Evolutionary conservation across 106 monocot genomes (phyloP).

Genomic region (Apostasia shenzhenica): DNA sequence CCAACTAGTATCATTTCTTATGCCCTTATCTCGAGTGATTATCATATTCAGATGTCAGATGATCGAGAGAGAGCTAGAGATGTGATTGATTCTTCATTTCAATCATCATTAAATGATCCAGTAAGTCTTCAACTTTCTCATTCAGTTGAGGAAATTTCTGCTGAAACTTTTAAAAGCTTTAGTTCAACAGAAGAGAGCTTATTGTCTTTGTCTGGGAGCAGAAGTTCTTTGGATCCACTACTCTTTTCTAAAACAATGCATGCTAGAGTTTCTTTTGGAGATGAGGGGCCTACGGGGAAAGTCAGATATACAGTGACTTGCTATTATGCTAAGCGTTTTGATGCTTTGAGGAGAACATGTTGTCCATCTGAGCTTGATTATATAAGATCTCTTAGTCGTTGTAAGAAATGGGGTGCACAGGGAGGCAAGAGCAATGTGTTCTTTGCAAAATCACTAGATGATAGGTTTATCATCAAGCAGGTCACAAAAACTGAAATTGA

Average conservation of each 20-base stretch:
- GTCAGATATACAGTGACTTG: constrained; percentile 75
- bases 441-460: constrained; percentile 96
- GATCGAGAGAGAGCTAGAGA: constrained; percentile 45
- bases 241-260: constrained; percentile 42
- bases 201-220: constrained; percentile 39
- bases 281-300: constrained; percentile 65
- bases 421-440: constrained; percentile 99
- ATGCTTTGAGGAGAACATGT: constrained; percentile 65
- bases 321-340: constrained; percentile 79
- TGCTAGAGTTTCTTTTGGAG: constrained; percentile 60
- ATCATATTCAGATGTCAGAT: constrained; percentile 53
- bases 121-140: constrained; percentile 23
- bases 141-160: constrained; percentile 40
- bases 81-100: constrained; percentile 25
- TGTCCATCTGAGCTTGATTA: constrained; percentile 86
- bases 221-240: constrained; percentile 33
- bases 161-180: constrained; percentile 42
- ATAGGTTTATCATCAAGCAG: constrained; percentile 91
- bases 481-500: constrained; percentile 89
- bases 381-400: constrained; percentile 88
- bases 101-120: constrained; percentile 22
- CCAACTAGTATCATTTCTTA: constrained; percentile 85
- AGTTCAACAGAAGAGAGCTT: constrained; percentile 44
- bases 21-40: constrained; percentile 64
- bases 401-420: constrained; percentile 95